A percentile compares a stretch with the other conserved stretches of the same genome.
Conservation (phyloP, 306 rosid genomes). For the Prunus mira region DNA sequence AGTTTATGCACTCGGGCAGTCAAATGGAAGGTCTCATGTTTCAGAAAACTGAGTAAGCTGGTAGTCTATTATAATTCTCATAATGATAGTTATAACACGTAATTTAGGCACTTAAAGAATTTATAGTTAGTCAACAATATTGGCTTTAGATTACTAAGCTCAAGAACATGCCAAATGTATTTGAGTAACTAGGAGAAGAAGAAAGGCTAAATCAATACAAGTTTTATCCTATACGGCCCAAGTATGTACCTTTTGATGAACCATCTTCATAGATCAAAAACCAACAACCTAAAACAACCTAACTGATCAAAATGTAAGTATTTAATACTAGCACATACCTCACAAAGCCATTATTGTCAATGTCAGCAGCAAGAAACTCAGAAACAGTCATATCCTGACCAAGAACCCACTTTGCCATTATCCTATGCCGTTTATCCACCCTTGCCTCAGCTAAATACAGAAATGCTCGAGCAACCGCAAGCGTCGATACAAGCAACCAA, state of each 20-base stretch:
- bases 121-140: neutral
- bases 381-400: slow-evolving; percentile 93
- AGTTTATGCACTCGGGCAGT: neutral
- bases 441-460: slow-evolving; percentile 95
- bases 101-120: neutral
- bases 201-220: neutral
- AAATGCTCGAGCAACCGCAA: slow-evolving; percentile 88
- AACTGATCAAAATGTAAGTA: neutral
- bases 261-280: neutral
- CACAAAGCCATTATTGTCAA: slow-evolving; percentile 86
- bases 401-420: slow-evolving; percentile 95
- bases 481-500: slow-evolving; percentile 95
- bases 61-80: neutral
- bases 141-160: neutral
- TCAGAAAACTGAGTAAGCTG: neutral
- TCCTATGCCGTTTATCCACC: slow-evolving; percentile 93
- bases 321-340: slow-evolving; percentile 48
- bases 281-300: neutral
- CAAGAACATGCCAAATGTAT: neutral
- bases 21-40: neutral
- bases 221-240: neutral
- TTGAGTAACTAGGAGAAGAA: neutral
- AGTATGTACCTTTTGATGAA: neutral
- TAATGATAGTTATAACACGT: neutral
- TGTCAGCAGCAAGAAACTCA: slow-evolving; percentile 95